These are phyloP conservation scores for Nitzschia putrida DNA, from an alignment of 108 stramenopile genomes.

Conservation along the genomic window DNA sequence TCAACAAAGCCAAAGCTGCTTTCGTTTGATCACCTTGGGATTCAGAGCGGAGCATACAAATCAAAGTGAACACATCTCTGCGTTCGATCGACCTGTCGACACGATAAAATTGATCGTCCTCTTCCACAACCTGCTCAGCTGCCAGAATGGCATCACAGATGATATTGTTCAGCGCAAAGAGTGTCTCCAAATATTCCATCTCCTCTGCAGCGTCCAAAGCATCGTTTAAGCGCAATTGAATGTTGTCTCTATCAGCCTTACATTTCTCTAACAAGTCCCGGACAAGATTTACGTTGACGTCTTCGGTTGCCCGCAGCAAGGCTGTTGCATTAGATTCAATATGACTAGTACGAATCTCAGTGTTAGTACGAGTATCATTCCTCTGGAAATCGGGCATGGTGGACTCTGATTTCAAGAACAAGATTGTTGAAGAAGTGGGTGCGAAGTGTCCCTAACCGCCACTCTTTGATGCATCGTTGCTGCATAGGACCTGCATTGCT, in stretches of 20 bases:
- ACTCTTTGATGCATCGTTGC: too few relatives aligned
- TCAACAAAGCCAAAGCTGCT: constrained; percentile 54
- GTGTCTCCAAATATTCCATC: constrained; percentile 27
- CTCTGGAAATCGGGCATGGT: too few relatives aligned
- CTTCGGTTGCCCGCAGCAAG: constrained; percentile 4
- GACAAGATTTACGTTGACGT: constrained; percentile 7
- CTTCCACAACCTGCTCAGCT: constrained; percentile 25
- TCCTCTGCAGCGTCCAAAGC: constrained; percentile 31
- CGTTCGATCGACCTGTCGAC: constrained; percentile 47
- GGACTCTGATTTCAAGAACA: too few relatives aligned
- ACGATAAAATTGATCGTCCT: constrained; percentile 22
- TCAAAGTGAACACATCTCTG: constrained; percentile 56
- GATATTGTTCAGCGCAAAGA: constrained; percentile 37
- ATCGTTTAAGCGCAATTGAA: constrained; percentile 29
- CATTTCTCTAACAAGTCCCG: constrained; percentile 28
- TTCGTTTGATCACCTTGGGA: constrained; percentile 35
- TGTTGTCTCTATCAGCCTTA: constrained; percentile 26
- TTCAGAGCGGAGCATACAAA: constrained; percentile 58
- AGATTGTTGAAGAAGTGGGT: too few relatives aligned
- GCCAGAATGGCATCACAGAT: constrained; percentile 33
- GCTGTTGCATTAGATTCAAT: neutral
- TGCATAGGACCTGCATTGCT: too few relatives aligned
- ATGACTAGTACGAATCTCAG: too few relatives aligned
- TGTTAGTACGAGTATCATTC: too few relatives aligned
- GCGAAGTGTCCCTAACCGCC: too few relatives aligned